Percentiles rank a stretch among this genome's conserved stretches.
These are phyloP conservation scores for Lichina pygmaea DNA, from an alignment of 495 filamentous ascomycete genomes.

Conservation along the genomic window DNA sequence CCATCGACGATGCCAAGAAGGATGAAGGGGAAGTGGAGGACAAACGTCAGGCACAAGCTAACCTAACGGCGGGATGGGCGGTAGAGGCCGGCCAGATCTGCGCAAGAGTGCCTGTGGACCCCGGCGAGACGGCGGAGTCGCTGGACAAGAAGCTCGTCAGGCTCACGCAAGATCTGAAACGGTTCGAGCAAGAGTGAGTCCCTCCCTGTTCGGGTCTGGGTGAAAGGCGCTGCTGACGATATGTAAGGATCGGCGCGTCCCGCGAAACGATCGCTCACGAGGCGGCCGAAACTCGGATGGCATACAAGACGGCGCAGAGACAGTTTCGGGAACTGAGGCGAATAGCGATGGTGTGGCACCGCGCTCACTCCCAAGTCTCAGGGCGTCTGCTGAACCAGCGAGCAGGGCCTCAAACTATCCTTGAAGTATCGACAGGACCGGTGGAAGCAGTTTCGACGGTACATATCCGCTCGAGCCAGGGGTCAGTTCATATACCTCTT, in stretches of 20 bases:
- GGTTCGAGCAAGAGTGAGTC: conserved; percentile 21
- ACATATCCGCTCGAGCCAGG: conserved; percentile 61
- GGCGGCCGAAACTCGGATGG: conserved; percentile 16
- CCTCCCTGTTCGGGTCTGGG: conserved; percentile 2
- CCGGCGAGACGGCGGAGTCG: conserved; percentile 33
- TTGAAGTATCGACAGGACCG: conserved; percentile 42
- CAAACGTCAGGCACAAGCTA: conserved; percentile 19
- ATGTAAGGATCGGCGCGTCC: conserved; percentile 31
- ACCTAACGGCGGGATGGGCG: conserved; percentile 24
- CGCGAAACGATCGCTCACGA: conserved; percentile 34
- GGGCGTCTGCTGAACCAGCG: neutral
- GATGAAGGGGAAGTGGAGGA: conserved; percentile 19
- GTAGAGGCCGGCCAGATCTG: conserved; percentile 28
- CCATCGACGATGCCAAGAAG: conserved; percentile 20
- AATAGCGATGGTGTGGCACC: conserved; percentile 20
- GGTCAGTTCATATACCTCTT: conserved; percentile 71
- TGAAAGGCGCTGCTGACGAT: conserved; percentile 6
- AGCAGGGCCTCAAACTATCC: conserved; percentile 30
- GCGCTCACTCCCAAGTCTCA: neutral
- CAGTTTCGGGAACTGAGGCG: conserved; percentile 22
- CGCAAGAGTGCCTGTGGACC: conserved; percentile 33
- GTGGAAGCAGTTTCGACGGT: conserved; percentile 55
- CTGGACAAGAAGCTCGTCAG: conserved; percentile 36
- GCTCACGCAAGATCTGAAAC: conserved; percentile 26
- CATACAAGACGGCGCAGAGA: conserved; percentile 16